Percentiles rank a stretch among this genome's conserved stretches.
Conservation (phyloP, 208 protist genomes). For the Leishmania gerbilli region DNA sequence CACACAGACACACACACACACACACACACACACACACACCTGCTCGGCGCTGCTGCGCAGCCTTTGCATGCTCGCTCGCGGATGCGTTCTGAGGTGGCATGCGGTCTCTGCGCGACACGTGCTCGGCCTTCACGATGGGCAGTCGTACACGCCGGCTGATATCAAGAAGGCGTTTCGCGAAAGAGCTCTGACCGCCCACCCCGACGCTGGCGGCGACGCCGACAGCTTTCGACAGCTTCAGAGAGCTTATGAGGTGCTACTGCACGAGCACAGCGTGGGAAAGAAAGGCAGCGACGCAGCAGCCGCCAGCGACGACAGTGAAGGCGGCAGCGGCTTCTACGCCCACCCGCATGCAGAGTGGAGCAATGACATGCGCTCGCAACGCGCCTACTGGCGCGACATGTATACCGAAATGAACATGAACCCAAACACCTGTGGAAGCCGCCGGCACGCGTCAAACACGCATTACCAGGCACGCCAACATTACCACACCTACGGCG, state of each 20-base stretch:
- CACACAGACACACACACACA: neutral
- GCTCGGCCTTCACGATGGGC: conserved; percentile 20
- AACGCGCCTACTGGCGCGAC: conserved; percentile 21
- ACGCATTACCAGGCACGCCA: conserved; percentile 15
- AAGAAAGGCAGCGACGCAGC: neutral
- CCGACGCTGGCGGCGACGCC: conserved; percentile 47
- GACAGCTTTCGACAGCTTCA: conserved; percentile 48
- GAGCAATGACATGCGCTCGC: conserved; percentile 5
- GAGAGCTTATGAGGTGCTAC: conserved; percentile 57
- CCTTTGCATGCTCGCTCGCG: conserved; percentile 5
- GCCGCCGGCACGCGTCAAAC: conserved; percentile 19
- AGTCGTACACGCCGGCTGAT: conserved; percentile 30
- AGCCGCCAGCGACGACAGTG: neutral
- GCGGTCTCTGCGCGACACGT: neutral
- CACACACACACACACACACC: neutral
- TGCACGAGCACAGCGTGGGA: conserved; percentile 11
- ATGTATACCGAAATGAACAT: conserved; percentile 25
- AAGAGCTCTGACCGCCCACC: conserved; percentile 59
- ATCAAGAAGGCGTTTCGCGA: conserved; percentile 60
- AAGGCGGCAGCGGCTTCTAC: conserved; percentile 21
- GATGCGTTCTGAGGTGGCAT: neutral
- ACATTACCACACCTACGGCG: conserved; percentile 28
- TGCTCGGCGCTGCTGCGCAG: neutral
- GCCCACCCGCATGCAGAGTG: conserved; percentile 26
- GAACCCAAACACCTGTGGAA: conserved; percentile 20